Conservation (phyloP, 371 early-diverging fungal species). For the Blakeslea trispora region DNA sequence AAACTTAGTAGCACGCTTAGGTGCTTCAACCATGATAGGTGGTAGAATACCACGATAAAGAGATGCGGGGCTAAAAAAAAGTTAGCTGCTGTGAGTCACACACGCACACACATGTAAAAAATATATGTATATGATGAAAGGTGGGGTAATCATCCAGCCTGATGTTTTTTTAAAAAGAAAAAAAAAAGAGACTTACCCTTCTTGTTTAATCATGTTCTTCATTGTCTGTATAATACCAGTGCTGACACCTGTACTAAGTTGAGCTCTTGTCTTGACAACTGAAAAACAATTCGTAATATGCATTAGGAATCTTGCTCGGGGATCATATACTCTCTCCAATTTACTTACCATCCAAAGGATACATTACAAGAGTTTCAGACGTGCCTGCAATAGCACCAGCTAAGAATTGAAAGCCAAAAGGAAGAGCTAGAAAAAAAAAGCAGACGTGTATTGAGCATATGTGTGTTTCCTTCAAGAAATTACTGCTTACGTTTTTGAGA, state of each 20-base stretch:
- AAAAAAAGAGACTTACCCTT: slow-evolving; percentile 65
- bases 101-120: background rate
- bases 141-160: slow-evolving; percentile 17
- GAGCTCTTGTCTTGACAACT: slow-evolving; percentile 97
- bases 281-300: background rate
- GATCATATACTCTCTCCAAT: background rate
- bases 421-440: slow-evolving; percentile 63
- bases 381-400: slow-evolving; percentile 97
- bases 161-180: no score
- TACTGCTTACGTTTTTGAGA: slow-evolving; percentile 4
- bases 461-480: slow-evolving; percentile 1
- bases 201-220: slow-evolving; percentile 83
- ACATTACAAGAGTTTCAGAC: slow-evolving; percentile 94
- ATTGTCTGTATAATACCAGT: slow-evolving; percentile 40
- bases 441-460: background rate
- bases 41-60: slow-evolving; percentile 96
- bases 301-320: background rate
- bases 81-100: slow-evolving; percentile 8
- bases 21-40: slow-evolving; percentile 97
- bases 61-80: slow-evolving; percentile 55
- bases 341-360: slow-evolving; percentile 91
- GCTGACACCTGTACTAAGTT: slow-evolving; percentile 79
- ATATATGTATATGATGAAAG: no score
- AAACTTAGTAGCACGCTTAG: slow-evolving; percentile 97
- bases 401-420: slow-evolving; percentile 86